Base-by-base conservation (phyloP, 768 basidiomycete species). In the Pleurotus pulmonarius region DNA sequence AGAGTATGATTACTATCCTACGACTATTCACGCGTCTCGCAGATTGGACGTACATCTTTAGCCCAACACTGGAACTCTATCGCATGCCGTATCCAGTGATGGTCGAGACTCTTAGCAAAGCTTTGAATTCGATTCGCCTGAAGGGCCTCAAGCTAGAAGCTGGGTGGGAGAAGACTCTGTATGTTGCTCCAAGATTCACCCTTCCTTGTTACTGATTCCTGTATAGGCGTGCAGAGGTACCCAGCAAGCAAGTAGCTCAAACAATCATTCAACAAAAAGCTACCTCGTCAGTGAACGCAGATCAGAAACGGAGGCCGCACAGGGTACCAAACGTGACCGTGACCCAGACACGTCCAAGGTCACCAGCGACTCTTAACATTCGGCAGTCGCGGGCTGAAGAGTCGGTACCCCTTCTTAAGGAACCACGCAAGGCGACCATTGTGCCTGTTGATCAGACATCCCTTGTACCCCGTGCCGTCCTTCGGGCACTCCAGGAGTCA, bases 41-140 rank as follows among this genome's bases (percentile, higher is more conserved):
- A 81, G 81, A 75, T n/a, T 83, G 81, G 81, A 70, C 77, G 41
- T 83, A 83, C 55, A 60, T 76, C 37, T 72, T 78, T 53, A 66
- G 60, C 15, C 75, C 75, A 7, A 70, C 64, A 0, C 62, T 73
- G 2, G 68, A 70, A 38, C 56, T 80, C 1, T 76, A 78, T 59
- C 68, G 68, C 5, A 79, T 78, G 77, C 75, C 79, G 0, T 79
- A 75, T 60, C 55, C 69, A 1, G 61, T 70, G 5, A 66, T 82
- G 37, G 68, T 82, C 25, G 58, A 66, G n/a, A 13, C 64, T 8
- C 57, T 81, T 2, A 75, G 78, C 13, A 41, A 40, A 1, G 67
- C 62, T 40, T 69, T 73, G 8, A 51, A 44, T 13, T 24, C 46
- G 6, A 58, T 74, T 4, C 64, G 63, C 49, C 37, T 46, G 3